Conservation (phyloP, 495 filamentous ascomycete species). For the Penicillium macrosclerotiorum region DNA sequence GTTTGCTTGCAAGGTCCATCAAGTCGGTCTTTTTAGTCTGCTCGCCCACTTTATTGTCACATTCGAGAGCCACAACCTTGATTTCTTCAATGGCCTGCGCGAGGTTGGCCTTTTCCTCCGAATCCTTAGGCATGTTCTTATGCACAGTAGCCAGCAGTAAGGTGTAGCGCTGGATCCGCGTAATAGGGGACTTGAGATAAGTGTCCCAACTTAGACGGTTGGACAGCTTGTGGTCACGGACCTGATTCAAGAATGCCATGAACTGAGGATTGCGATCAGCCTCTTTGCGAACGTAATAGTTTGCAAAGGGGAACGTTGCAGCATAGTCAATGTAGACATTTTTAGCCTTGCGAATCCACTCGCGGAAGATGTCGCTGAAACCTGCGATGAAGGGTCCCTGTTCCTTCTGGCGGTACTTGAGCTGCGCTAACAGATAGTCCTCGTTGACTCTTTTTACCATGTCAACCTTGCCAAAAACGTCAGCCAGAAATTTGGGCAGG, state of each 20-base stretch:
- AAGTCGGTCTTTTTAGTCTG: conserved; percentile 89
- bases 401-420: conserved; percentile 96
- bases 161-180: conserved; percentile 85
- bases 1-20: conserved; percentile 75
- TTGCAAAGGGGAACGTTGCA: conserved; percentile 79
- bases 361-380: conserved; percentile 95
- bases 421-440: conserved; percentile 87
- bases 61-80: conserved; percentile 85
- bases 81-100: conserved; percentile 91
- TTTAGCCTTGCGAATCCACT: conserved; percentile 97
- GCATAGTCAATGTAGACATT: conserved; percentile 89
- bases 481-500: conserved; percentile 70
- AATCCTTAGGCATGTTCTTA: conserved; percentile 78
- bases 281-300: conserved; percentile 81
- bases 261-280: conserved; percentile 82
- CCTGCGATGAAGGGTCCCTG: conserved; percentile 93
- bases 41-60: conserved; percentile 91
- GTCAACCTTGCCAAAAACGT: conserved; percentile 90
- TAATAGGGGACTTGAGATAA: conserved; percentile 91
- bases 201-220: conserved; percentile 90
- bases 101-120: conserved; percentile 87
- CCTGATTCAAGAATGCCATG: conserved; percentile 77
- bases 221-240: conserved; percentile 74
- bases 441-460: conserved; percentile 88
- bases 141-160: conserved; percentile 80